Conservation (phyloP, 441 rosid species). For the Capsella rubella region DNA sequence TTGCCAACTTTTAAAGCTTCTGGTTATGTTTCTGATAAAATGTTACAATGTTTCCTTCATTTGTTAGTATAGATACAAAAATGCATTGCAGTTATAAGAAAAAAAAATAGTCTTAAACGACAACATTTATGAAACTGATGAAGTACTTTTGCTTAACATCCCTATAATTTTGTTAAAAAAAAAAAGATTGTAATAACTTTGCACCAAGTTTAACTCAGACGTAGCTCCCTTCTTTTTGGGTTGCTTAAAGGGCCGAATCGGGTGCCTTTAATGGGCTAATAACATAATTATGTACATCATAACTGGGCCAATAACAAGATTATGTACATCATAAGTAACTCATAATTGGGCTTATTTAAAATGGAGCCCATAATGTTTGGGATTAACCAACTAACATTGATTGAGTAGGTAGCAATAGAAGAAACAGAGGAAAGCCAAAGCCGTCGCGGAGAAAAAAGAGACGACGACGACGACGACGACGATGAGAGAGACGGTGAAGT, state of each 20-base stretch:
- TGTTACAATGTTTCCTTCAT: not conserved
- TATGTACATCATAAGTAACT: not conserved
- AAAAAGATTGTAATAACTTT: no score
- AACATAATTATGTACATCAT: not conserved
- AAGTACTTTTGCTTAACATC: no score
- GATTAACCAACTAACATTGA: not conserved
- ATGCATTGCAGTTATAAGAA: no score
- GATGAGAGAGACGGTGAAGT: slow-evolving; percentile 82
- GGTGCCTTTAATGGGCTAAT: slow-evolving; percentile 5
- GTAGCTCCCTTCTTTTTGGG: no score
- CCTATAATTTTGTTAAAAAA: no score
- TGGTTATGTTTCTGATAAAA: not conserved
- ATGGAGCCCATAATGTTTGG: not conserved
- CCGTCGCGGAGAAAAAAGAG: slow-evolving; percentile 3
- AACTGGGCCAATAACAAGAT: slow-evolving; percentile 8
- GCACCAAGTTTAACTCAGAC: no score
- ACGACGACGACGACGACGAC: slow-evolving; percentile 12
- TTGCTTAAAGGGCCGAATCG: not conserved
- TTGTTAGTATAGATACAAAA: no score
- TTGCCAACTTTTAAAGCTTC: not conserved
- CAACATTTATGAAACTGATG: no score
- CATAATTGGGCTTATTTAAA: not conserved
- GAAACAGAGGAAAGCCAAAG: slow-evolving; percentile 20
- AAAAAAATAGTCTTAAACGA: no score
- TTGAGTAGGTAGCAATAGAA: not conserved